Base-by-base conservation (phyloP, 2,329 filamentous ascomycete genomes). In the Ambrosiella xylebori region DNA sequence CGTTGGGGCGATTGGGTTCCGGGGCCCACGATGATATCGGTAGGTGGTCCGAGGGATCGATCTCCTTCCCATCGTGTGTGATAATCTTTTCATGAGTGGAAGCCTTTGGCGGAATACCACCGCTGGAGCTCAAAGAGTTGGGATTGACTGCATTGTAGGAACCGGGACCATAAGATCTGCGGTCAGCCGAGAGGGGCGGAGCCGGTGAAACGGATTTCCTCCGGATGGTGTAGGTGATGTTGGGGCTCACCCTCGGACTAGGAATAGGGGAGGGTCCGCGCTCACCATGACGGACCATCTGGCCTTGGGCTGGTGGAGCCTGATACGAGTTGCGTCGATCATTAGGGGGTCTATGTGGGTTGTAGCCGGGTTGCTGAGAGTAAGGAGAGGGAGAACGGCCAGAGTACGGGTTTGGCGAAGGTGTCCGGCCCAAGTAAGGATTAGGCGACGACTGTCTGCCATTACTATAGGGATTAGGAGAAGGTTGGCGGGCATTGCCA, bases 41-140 rank as follows among this genome's bases (percentile, higher is more conserved):
- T 12, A 90, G 74, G 65, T 90, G 86, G 67, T 91, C 86, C 0
- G 85, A 88, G 0, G 86, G 86, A 65, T 91, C 86, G 58, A 91
- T 78, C 64, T 88, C 84, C 58, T 84, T 77, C 6, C 86, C 86
- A 65, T 88, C 85, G 62, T 85, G 77, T 1, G 81, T 85, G 57
- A 89, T 81, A 61, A 90, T 88, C 65, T 87, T 87, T 7, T 80
- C 82, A 56, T 78, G 62, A 71, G 1, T 66, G 8, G 6, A 2
- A 51, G 52, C 38, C 38, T 54, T 54, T 17, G 19, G 19, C 12
- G 15, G n/a, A 12, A 51, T 36, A 12, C 19, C 49, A 51, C 17
- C 17, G 35, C 49, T 27, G 13, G 49, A 51, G 19, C 35, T 37
- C 4, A 3, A 27, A 27, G 27, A 3, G 27, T 11, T 15, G 9